Percentiles rank a stretch among this genome's conserved stretches.
phyloP scores from a whole-genome alignment of 352 stramenopile species.

The Pythium dissimile region DNA sequence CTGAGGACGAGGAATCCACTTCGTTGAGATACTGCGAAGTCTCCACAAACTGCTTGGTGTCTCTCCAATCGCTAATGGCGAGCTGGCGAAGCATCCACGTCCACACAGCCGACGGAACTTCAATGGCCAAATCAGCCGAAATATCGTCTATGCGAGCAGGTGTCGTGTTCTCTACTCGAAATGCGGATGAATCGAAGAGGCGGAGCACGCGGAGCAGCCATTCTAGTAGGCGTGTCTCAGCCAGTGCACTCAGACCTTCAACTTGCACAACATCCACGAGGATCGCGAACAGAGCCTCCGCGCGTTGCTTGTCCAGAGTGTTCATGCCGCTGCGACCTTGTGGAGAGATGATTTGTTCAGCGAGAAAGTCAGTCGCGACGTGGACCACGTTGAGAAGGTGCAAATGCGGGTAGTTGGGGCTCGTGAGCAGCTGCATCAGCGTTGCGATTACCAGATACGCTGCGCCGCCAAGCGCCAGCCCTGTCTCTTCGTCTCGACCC shows the following conservation, averaged over 20 bases:
- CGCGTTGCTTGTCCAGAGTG: constrained; percentile 34
- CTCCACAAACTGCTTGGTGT: neutral
- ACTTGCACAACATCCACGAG: constrained; percentile 34
- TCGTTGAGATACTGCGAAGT: neutral
- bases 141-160: neutral
- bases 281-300: constrained; percentile 31
- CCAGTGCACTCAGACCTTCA: neutral
- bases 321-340: neutral
- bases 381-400: constrained; percentile 63
- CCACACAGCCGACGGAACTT: constrained; percentile 1
- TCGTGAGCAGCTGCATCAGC: constrained; percentile 48
- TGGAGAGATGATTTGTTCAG: constrained; percentile 18
- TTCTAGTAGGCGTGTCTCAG: neutral
- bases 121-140: neutral
- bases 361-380: constrained; percentile 12
- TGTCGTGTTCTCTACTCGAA: neutral
- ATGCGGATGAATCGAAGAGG: neutral
- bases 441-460: constrained; percentile 39
- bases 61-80: neutral
- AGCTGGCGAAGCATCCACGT: constrained; percentile 3
- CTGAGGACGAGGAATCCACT: neutral
- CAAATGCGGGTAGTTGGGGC: constrained; percentile 37
- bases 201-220: constrained; percentile 1
- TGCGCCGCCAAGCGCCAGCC: constrained; percentile 9
- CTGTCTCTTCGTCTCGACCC: neutral